Percentiles rank a stretch among this genome's conserved stretches.
Conservation (phyloP, 2,329 filamentous ascomycete species). For the Aspergillus felis region DNA sequence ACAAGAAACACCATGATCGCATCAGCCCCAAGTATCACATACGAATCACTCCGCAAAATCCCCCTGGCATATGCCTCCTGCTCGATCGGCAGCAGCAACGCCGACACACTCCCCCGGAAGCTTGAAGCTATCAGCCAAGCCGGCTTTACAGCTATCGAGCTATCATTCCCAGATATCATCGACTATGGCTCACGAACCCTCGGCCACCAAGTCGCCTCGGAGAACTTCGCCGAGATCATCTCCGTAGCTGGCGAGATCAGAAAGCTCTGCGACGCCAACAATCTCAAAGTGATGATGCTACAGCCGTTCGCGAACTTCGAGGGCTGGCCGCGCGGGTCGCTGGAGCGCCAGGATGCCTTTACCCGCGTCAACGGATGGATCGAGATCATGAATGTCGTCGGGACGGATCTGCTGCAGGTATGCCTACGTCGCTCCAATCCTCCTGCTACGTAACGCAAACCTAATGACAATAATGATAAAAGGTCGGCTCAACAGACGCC, state of each 20-base stretch:
- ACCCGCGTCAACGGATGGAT: constrained; percentile 63
- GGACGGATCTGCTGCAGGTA: constrained; percentile 68
- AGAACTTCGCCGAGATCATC: constrained; percentile 59
- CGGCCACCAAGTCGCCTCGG: constrained; percentile 48
- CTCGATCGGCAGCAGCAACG: constrained; percentile 36
- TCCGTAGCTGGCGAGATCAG: constrained; percentile 54
- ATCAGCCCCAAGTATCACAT: constrained; percentile 9
- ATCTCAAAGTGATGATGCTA: constrained; percentile 63
- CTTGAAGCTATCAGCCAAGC: constrained; percentile 39
- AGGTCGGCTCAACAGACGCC: constrained; percentile 63
- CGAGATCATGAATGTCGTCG: constrained; percentile 64
- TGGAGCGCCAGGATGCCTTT: constrained; percentile 60
- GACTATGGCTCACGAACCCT: constrained; percentile 55
- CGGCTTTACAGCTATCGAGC: constrained; percentile 62
- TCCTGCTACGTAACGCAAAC: neutral
- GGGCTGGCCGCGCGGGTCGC: constrained; percentile 61
- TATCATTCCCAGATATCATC: constrained; percentile 69
- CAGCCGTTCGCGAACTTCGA: constrained; percentile 77
- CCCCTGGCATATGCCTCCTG: constrained; percentile 41
- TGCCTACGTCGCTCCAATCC: constrained; percentile 10
- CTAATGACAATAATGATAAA: neutral
- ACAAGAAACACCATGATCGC: neutral
- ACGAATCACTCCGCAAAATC: constrained; percentile 22
- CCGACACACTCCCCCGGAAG: constrained; percentile 35
- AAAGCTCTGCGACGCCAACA: constrained; percentile 50